Percentiles rank a stretch among this genome's conserved stretches.
Conservation (phyloP, 2,329 filamentous ascomycete species). For the Trichoderma atrobrunneum region DNA sequence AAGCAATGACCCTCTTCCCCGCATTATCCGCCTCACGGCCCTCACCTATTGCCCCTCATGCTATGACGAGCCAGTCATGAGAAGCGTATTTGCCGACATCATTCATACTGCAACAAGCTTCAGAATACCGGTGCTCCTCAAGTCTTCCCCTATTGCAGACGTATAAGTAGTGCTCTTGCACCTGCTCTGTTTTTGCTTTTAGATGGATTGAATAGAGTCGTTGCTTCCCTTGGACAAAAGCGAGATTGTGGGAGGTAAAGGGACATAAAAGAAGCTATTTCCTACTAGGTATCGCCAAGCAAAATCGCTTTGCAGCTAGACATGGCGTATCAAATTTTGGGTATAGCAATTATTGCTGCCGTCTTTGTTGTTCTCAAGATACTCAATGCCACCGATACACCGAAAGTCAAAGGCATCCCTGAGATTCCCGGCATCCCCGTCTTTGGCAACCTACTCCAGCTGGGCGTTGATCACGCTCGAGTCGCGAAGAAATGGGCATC, state of each 20-base stretch:
- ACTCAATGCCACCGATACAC: slow-evolving; percentile 51
- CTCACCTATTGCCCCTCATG: neutral
- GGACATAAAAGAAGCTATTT: neutral
- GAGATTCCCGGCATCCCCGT: slow-evolving; percentile 61
- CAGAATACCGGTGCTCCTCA: neutral
- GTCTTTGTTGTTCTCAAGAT: slow-evolving; percentile 29
- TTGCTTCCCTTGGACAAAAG: neutral
- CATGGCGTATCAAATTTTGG: slow-evolving; percentile 24
- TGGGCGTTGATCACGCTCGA: slow-evolving; percentile 56
- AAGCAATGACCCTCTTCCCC: neutral
- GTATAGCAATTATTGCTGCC: slow-evolving; percentile 20
- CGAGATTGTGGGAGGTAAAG: neutral
- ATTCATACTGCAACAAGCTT: neutral
- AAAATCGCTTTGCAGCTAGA: slow-evolving; percentile 5
- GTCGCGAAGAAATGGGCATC: slow-evolving; percentile 55
- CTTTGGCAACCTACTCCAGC: slow-evolving; percentile 61
- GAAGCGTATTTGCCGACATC: neutral
- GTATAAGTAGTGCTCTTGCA: neutral
- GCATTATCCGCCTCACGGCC: neutral
- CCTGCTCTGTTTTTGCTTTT: neutral
- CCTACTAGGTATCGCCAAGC: neutral
- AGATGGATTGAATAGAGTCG: neutral
- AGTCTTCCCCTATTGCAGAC: neutral
- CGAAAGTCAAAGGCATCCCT: slow-evolving; percentile 60
- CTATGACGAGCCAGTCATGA: neutral